Evolutionary conservation across 768 basidiomycete genomes (phyloP), one percentile per base, ranked within the genome.

Genomic region (Cystofilobasidium ferigula): DNA sequence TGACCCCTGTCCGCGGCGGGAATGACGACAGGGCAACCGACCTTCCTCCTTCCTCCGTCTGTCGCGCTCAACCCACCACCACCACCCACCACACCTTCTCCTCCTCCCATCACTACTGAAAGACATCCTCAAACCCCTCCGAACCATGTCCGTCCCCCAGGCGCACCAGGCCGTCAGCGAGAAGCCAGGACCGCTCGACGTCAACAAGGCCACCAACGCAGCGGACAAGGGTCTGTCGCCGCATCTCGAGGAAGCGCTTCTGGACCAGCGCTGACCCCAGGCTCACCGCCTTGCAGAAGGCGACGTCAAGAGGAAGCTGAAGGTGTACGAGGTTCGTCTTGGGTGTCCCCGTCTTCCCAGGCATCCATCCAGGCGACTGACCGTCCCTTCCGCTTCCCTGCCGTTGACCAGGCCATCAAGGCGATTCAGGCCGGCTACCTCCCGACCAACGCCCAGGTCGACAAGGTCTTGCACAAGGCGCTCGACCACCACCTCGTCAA

Each of bases 391-490:
- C 32, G 9, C 28, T 10, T 30, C 26, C 51, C 7, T 13, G 28
- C 30, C 51, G 3, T 8, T 9, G 10, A 3, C 12, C 57, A 58
- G 57, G 40, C 87, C 61, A 79, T 94, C 67, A 78, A 86, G 70
- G 91, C 89, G 0, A 83, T 95, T 72, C 81, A 87, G 57, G 79
- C 84, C 61, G 88, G 87, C 57, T 10, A 58, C 57, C 35, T 58
- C 59, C 73, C 73, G 0, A 61, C 59, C 22, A 73, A 73, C 73
- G 26, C 74, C 12, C 90, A 95, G 75, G 85, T 93, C 71, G 85
- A 89, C 77, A 71, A 79, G 20, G 81, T 84, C 2, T 80, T 95
- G 63, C 75, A 77, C 63, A 35, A 10, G 14, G 47, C 26, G 7
- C 3, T 34, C 1, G 76, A 81, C 63, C 69, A 78, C 73, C 79